Evolutionary conservation across 2,329 filamentous ascomycete species (phyloP).

Genomic region (Cytospora paraplurivora): DNA sequence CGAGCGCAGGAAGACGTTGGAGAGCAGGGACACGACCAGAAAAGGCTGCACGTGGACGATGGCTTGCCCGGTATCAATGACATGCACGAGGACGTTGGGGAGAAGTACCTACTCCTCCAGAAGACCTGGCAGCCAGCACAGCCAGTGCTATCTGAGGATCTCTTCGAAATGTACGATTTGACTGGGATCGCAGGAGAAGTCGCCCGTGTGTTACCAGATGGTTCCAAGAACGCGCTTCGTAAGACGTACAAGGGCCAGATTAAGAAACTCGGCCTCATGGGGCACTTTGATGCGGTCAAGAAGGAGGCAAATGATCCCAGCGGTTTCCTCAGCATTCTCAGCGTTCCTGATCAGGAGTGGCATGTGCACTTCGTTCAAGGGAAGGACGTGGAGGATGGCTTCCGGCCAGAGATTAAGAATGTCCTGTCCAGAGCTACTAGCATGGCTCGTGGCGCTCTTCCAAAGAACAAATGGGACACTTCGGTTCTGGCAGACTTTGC

Average conservation of each 20-base stretch:
- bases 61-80: slow-evolving; percentile 64
- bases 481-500: slow-evolving; percentile 61
- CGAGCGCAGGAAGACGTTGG: slow-evolving; percentile 55
- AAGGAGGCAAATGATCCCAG: slow-evolving; percentile 54
- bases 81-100: slow-evolving; percentile 66
- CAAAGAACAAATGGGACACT: slow-evolving; percentile 57
- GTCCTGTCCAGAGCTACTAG: slow-evolving; percentile 54
- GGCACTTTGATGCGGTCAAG: slow-evolving; percentile 62
- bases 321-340: slow-evolving; percentile 55
- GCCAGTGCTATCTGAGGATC: slow-evolving; percentile 55
- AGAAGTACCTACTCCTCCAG: slow-evolving; percentile 68
- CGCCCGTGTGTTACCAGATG: slow-evolving; percentile 64
- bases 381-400: slow-evolving; percentile 56
- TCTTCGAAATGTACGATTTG: slow-evolving; percentile 61
- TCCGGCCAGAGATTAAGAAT: slow-evolving; percentile 48
- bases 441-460: slow-evolving; percentile 60
- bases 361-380: slow-evolving; percentile 55
- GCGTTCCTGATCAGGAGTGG: slow-evolving; percentile 59
- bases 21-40: slow-evolving; percentile 55
- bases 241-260: slow-evolving; percentile 72
- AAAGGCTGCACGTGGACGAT: slow-evolving; percentile 65
- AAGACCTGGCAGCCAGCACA: slow-evolving; percentile 43
- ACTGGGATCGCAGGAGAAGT: slow-evolving; percentile 61
- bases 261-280: slow-evolving; percentile 63
- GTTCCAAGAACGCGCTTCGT: slow-evolving; percentile 66